Evolutionary conservation across 2,329 filamentous ascomycete genomes (phyloP), one percentile per base, ranked within the genome.

Genomic region (Alternaria burnsii): DNA sequence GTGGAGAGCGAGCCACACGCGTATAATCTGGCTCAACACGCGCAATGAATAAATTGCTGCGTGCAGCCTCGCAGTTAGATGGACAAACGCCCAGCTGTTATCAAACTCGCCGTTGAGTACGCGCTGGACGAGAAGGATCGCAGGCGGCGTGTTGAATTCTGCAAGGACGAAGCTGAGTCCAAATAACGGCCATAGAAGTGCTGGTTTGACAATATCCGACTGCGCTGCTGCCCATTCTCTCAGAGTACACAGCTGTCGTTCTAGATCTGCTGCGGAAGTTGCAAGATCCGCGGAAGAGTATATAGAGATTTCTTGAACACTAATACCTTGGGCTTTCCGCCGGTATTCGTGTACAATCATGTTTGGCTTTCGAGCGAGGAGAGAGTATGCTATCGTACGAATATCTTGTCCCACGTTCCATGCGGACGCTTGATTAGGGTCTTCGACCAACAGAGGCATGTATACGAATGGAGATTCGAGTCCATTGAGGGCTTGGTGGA

Each of bases 381-480:
- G 65, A 1, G 75, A 78, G 59, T 83, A 83, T 7, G 76, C 77
- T 20, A 80, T 55, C 3, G 65, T 62, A 5, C 82, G 79, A 3
- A 81, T 60, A 6, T 74, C 66, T 14, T 71, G 60, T 1, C 79
- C 80, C 11, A 78, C 61, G 26, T 71, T 72, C 81, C 81, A 84
- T 6, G 81, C 81, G 2, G 81, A 79, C 38, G 77, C 74, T 52
- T 77, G 73, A 12, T 73, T 71, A 0, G 81, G 74, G 57, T 84
- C 82, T 56, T 84, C 82, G 12, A 88, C 78, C 0, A 93, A 75
- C 22, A 89, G 82, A 0, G 89, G 88, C 1, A 93, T 82, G 72
- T 90, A 94, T 12, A 92, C 82, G 41, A 54, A 50, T 8, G 65
- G 64, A 1, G 65, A 59, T 3, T 75, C 62, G 68, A 61, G 51